Percentiles rank a stretch among this genome's conserved stretches.
Conservation (phyloP, 2,329 filamentous ascomycete species). For the Rhynchosporium agropyri region DNA sequence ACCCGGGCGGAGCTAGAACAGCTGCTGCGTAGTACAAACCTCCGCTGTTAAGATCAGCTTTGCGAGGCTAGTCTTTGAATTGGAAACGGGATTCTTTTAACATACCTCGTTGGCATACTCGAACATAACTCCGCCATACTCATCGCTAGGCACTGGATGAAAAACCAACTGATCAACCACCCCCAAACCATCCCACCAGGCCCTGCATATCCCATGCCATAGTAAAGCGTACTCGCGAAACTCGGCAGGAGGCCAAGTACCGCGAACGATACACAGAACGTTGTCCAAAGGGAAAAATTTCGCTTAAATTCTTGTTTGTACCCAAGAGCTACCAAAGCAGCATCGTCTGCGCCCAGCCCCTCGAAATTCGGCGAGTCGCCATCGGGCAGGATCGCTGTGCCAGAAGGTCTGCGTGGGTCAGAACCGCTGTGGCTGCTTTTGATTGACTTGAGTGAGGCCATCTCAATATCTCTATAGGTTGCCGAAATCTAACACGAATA, state of each 20-base stretch:
- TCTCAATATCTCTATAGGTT: constrained; percentile 3
- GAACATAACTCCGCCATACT: constrained; percentile 73
- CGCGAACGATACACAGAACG: constrained; percentile 74
- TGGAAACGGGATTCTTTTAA: background rate
- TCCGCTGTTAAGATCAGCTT: constrained; percentile 47
- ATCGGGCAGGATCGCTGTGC: constrained; percentile 54
- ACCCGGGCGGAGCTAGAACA: constrained; percentile 67
- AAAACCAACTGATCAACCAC: constrained; percentile 72
- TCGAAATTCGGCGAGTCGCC: constrained; percentile 52
- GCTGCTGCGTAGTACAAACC: constrained; percentile 75
- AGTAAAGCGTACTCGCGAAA: constrained; percentile 71
- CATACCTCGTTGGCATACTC: constrained; percentile 68
- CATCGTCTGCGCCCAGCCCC: constrained; percentile 57
- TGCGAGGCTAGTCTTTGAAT: background rate
- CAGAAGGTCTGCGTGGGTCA: constrained; percentile 39
- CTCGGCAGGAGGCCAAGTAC: constrained; percentile 71
- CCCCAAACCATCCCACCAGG: constrained; percentile 73
- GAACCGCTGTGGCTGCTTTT: constrained; percentile 22
- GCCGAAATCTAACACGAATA: background rate
- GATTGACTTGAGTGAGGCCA: constrained; percentile 24
- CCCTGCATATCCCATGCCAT: constrained; percentile 65
- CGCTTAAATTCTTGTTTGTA: constrained; percentile 58
- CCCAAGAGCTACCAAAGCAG: constrained; percentile 62
- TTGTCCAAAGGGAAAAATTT: constrained; percentile 74
- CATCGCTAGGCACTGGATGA: constrained; percentile 71